Evolutionary conservation across 1,139 yeast genomes (phyloP).

Genomic region (Blastobotrys illinoisensis): DNA sequence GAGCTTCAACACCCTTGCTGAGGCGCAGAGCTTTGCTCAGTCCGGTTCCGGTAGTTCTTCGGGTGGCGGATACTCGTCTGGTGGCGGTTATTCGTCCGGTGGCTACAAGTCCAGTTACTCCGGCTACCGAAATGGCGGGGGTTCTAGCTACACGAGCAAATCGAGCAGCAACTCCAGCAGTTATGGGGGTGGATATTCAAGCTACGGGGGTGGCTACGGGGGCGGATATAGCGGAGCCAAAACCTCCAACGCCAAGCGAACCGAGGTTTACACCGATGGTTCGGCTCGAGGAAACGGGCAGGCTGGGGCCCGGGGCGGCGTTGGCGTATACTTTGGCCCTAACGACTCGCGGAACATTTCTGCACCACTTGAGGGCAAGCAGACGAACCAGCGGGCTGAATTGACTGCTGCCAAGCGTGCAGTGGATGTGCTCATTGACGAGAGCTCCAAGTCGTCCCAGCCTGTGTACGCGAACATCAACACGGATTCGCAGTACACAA

Average conservation of each 20-base stretch:
- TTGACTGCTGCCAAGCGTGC: constrained; percentile 61
- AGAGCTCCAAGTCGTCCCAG: not conserved
- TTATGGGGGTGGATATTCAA: not conserved
- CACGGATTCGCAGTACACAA: constrained; percentile 57
- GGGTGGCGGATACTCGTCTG: no score
- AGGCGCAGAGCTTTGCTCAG: constrained; percentile 41
- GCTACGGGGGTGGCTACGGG: not conserved
- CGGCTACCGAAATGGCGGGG: not conserved
- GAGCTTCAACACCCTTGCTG: constrained; percentile 43
- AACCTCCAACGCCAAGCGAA: not conserved
- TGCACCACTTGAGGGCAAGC: constrained; percentile 41
- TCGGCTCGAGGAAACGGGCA: constrained; percentile 55
- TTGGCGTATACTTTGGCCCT: constrained; percentile 66
- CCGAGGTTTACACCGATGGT: constrained; percentile 61
- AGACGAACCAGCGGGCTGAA: constrained; percentile 83
- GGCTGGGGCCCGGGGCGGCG: constrained; percentile 49
- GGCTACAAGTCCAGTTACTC: not conserved
- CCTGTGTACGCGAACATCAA: constrained; percentile 26
- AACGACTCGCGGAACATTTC: constrained; percentile 50
- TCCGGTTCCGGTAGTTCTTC: not conserved
- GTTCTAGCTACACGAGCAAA: not conserved
- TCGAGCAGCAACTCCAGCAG: not conserved
- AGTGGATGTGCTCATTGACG: constrained; percentile 25
- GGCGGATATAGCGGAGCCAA: not conserved
- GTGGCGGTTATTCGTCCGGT: not conserved